A percentile compares a stretch with the other conserved stretches of the same genome.
These are phyloP conservation scores for Cichorium intybus DNA, from an alignment of 140 eudicot species.

Conservation along the genomic window DNA sequence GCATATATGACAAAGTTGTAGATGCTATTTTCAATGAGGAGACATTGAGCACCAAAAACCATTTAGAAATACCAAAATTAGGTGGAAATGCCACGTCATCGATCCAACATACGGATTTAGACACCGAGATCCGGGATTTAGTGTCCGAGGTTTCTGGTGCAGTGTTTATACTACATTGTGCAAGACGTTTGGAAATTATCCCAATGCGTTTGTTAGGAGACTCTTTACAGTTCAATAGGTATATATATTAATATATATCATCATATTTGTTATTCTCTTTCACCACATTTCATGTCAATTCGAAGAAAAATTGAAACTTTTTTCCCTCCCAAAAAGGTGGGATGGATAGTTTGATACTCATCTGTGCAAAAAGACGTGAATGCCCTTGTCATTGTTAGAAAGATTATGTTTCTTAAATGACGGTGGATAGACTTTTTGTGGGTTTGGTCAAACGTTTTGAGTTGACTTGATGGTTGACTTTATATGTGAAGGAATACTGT, in stretches of 20 bases:
- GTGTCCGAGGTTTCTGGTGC: slow-evolving; percentile 52
- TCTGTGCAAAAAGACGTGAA: too few species aligned
- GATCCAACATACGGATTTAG: slow-evolving; percentile 50
- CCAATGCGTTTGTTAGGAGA: slow-evolving; percentile 78
- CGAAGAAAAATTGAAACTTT: too few species aligned
- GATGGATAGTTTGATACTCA: too few species aligned
- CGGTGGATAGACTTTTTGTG: not conserved
- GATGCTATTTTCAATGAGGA: slow-evolving; percentile 76
- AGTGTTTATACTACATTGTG: slow-evolving; percentile 77
- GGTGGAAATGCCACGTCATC: slow-evolving; percentile 47
- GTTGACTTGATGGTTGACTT: slow-evolving; percentile 16
- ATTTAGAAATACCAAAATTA: slow-evolving; percentile 43
- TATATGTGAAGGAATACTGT: slow-evolving; percentile 56
- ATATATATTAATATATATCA: too few species aligned
- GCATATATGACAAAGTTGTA: slow-evolving; percentile 79
- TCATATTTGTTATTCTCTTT: not conserved
- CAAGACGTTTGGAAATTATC: slow-evolving; percentile 77
- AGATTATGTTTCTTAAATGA: too few species aligned
- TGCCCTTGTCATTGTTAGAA: too few species aligned
- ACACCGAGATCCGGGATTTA: slow-evolving; percentile 72
- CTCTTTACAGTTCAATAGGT: slow-evolving; percentile 50
- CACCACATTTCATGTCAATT: not conserved
- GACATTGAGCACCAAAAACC: slow-evolving; percentile 48
- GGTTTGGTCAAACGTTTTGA: slow-evolving; percentile 10
- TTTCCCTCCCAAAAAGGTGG: too few species aligned